Evolutionary conservation across 2,329 filamentous ascomycete species (phyloP).

Genomic region (Drechslerella coelobrocha): DNA sequence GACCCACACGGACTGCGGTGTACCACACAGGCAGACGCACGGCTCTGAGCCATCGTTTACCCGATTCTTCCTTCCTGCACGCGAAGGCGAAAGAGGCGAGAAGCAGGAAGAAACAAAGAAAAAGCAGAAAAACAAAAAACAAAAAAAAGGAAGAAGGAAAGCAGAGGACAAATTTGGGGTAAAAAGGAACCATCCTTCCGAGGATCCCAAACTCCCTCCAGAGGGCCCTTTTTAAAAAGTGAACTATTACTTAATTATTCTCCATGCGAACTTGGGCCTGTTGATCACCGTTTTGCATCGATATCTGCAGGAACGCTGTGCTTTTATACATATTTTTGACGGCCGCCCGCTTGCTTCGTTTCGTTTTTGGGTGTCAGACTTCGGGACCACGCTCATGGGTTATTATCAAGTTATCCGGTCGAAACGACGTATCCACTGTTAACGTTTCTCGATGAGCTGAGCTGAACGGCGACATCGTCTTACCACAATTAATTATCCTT

Average conservation of each 20-base stretch:
- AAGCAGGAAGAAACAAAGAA: not conserved
- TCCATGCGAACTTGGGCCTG: constrained; percentile 20
- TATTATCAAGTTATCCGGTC: too few species aligned
- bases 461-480: not conserved
- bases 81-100: not conserved
- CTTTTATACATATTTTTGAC: constrained; percentile 19
- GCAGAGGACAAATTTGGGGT: not conserved
- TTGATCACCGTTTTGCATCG: constrained; percentile 13
- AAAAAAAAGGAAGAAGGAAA: not conserved
- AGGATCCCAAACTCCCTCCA: not conserved
- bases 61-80: not conserved
- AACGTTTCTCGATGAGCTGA: not conserved
- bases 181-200: not conserved
- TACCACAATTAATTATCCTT: constrained; percentile 15
- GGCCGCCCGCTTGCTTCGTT: not conserved
- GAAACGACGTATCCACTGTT: too few species aligned
- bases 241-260: too few species aligned
- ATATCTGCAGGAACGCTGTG: constrained; percentile 25
- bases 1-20: constrained; percentile 14
- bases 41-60: constrained; percentile 1
- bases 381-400: too few species aligned
- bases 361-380: too few species aligned
- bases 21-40: not conserved
- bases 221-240: constrained; percentile 8
- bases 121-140: not conserved